Base-by-base conservation (phyloP, 345 rosid species). In the Excoecaria agallocha region DNA sequence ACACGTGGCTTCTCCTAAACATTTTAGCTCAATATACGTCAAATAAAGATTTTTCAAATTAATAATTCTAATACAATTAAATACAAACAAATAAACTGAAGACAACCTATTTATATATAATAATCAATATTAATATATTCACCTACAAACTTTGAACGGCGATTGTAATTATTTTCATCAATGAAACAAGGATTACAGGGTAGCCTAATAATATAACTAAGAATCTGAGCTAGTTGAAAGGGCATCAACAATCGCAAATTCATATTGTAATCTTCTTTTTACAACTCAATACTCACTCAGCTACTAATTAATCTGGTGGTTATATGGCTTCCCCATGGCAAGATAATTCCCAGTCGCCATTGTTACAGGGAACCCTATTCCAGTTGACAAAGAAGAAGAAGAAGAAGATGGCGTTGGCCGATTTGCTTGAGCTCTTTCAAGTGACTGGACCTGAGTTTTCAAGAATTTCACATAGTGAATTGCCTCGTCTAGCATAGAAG, bases 401-500 rank as follows among this genome's bases (percentile, higher is more conserved):
- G 61, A n/a, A 3, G 35, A 7, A 17, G 75, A 0, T 24, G 74
- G 1, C 15, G 76, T 6, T 10, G 79, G 81, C 77, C 79, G 72
- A 55, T 56, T 59, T 48, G 78, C 73, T 1, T 84, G 72, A 22
- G 80, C 83, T 76, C 83, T 79, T 79, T 90, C 89, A 37, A 90
- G 79, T 2, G 88, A 78, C 76, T 83, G 89, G 60, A 90, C 91
- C 52, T 90, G 94, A 8, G 80, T 83, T 83, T 90, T 90, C 82
- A 88, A 74, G 77, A 90, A 90, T 86, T 90, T 90, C 38, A 90
- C 87, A 64, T 90, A 90, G 63, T 88, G 94, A 65, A 85, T 86
- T 8, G 94, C 92, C 77, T 90, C 92, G 61, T 90, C 92, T 59
- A 90, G 75, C 94, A 88, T 90, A 1, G 94, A 90, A 0, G 94